Evolutionary conservation across 805 yeast species (phyloP), one percentile per base, ranked within the genome.

Genomic region (Torulaspora delbrueckii): DNA sequence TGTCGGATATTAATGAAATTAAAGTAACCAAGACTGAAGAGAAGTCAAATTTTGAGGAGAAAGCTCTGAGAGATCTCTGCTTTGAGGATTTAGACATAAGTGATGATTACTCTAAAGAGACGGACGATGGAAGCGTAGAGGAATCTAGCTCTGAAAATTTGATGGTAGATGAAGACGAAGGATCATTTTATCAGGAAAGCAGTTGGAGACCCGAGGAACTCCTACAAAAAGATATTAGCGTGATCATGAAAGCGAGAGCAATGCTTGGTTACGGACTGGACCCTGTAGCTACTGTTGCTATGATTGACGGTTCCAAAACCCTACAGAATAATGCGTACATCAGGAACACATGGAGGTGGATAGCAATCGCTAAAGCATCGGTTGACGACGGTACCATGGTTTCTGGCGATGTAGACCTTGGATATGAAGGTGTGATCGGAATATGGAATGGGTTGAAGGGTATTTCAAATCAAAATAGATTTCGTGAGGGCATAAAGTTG

Each of bases 261-360:
- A 61, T 70, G 33, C 55, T 75, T 34, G 91, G 91, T 0, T 90
- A 90, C 58, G 84, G 87, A 0, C 67, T 80, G 9, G 84, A 84
- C 56, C 79, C 87, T 31, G 76, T 75, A 38, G 68, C 66, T 23
- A 90, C 90, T 48, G 75, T 83, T 35, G 71, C 74, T 13, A 70
- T 86, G 22, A 67, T 81, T 31, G 86, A 78, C 50, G 70, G 69
- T 24, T 60, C 79, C 27, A 74, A 72, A 44, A 67, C 73, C 1
- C 62, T 79, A 19, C 78, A 81, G 37, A 75, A 66, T 45, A 72
- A 71, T 42, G 67, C 70, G n/a, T 84, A 78, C 51, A 68, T 84
- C 40, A 71, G 84, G 50, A 83, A 86, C 55, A 84, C 95, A 0
- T 91, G 98, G 98, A 81, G 84, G 59, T 91, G 98, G 98, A 67